phyloP scores from a whole-genome alignment of 2,329 filamentous ascomycete genomes.

The Aspergillus phoenicis region DNA sequence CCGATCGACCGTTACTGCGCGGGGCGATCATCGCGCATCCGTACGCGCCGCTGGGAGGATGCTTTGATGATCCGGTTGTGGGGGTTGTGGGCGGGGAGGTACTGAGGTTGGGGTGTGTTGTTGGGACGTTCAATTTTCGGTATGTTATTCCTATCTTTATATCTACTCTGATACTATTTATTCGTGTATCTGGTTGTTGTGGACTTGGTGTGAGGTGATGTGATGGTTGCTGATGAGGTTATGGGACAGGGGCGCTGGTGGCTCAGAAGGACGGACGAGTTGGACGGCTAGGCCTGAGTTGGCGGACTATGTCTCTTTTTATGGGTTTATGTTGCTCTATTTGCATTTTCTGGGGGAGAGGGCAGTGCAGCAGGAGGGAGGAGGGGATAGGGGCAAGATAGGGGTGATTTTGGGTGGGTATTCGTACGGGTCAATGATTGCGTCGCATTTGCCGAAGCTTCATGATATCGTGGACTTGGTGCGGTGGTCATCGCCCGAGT shows the following conservation, averaged over 20 bases:
- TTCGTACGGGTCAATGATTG: conserved; percentile 86
- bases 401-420: conserved; percentile 73
- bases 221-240: conserved; percentile 15
- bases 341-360: conserved; percentile 58
- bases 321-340: conserved; percentile 79
- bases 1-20: conserved; percentile 39
- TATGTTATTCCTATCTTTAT: conserved; percentile 38
- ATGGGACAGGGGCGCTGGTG: conserved; percentile 68
- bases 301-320: conserved; percentile 78
- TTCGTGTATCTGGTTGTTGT: neutral
- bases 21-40: conserved; percentile 81
- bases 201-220: neutral
- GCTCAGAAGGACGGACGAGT: conserved; percentile 75
- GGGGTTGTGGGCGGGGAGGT: conserved; percentile 65
- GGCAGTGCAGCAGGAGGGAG: neutral
- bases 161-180: no score
- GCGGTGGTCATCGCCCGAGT: conserved; percentile 53
- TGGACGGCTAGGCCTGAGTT: conserved; percentile 84
- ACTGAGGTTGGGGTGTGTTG: conserved; percentile 70
- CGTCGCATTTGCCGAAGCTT: conserved; percentile 67
- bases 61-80: conserved; percentile 80
- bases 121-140: conserved; percentile 93
- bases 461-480: conserved; percentile 64
- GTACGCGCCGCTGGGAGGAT: conserved; percentile 84
- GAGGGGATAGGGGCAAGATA: conserved; percentile 17